Evolutionary conservation across 2,329 filamentous ascomycete species (phyloP).

Genomic region (Alternaria sp.): DNA sequence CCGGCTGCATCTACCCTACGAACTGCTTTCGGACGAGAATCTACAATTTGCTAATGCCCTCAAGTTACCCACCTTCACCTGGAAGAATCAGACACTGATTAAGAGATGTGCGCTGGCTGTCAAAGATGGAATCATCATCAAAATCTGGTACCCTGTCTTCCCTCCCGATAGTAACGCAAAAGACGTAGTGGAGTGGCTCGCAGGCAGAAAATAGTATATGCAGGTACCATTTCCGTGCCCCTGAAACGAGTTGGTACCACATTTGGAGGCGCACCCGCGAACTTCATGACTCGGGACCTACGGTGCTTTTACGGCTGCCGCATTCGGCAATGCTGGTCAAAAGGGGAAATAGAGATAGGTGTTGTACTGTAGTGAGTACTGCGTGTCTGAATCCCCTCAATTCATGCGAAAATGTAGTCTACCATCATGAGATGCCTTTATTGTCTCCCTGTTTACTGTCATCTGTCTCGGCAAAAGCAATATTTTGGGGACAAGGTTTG

Average conservation of each 20-base stretch:
- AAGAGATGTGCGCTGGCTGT: conserved; percentile 53
- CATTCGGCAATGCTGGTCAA: conserved; percentile 10
- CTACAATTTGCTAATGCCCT: conserved; percentile 47
- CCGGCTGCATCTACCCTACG: conserved; percentile 52
- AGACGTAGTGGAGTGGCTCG: conserved; percentile 49
- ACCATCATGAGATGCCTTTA: conserved; percentile 6
- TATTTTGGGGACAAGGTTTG: conserved; percentile 30
- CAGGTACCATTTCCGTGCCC: conserved; percentile 28
- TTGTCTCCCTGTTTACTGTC: conserved; percentile 20
- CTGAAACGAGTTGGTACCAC: conserved; percentile 35
- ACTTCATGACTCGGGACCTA: conserved; percentile 29
- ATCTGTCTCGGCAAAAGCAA: conserved; percentile 21
- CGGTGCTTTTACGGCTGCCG: conserved; percentile 12
- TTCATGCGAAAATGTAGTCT: neutral
- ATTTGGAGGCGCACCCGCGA: conserved; percentile 23
- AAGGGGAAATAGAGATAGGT: neutral
- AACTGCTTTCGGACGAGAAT: conserved; percentile 54
- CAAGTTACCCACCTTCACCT: conserved; percentile 53
- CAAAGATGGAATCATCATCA: conserved; percentile 52
- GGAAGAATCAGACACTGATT: conserved; percentile 48
- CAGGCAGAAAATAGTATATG: conserved; percentile 32
- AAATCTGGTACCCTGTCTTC: conserved; percentile 57
- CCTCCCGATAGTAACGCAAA: conserved; percentile 53
- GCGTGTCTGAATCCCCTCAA: neutral
- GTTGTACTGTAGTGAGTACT: neutral